A percentile compares a stretch with the other conserved stretches of the same genome.
phyloP scores from a whole-genome alignment of 225 moss, liverwort and hornwort species.

The Physcomitrellopsis africana region DNA sequence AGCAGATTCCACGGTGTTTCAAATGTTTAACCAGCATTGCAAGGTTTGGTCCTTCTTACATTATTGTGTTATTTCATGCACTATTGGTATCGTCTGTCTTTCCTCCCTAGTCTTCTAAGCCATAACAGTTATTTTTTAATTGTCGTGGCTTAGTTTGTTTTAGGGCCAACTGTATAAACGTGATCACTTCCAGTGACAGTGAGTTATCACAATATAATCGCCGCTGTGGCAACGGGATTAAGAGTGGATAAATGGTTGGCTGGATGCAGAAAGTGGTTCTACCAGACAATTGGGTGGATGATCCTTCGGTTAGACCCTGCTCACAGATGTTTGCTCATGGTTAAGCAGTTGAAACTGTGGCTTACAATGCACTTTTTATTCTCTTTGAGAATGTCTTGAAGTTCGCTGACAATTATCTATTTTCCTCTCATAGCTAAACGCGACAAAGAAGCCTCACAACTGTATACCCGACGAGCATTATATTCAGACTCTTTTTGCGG shows the following conservation, averaged over 20 bases:
- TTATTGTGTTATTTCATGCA: not conserved
- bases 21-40: conserved; percentile 70
- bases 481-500: conserved; percentile 84
- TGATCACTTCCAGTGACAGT: not conserved
- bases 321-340: not conserved
- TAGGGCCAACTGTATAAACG: not conserved
- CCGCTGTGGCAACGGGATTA: not conserved
- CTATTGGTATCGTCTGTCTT: not conserved
- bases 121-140: not conserved
- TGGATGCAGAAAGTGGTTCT: conserved; percentile 39
- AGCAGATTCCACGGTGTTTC: conserved; percentile 61
- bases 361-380: not conserved
- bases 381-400: not conserved
- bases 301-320: conserved; percentile 20
- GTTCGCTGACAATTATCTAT: not conserved
- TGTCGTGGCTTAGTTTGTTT: not conserved
- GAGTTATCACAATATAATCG: not conserved
- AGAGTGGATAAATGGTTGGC: conserved; percentile 28
- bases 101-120: not conserved
- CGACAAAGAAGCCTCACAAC: conserved; percentile 54
- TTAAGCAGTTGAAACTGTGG: not conserved
- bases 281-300: conserved; percentile 9
- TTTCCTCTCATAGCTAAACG: conserved; percentile 33
- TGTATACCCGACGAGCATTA: conserved; percentile 98
- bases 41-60: conserved; percentile 50